Evolutionary conservation across 306 rosid species (phyloP).

Genomic region (Benincasa hispida): DNA sequence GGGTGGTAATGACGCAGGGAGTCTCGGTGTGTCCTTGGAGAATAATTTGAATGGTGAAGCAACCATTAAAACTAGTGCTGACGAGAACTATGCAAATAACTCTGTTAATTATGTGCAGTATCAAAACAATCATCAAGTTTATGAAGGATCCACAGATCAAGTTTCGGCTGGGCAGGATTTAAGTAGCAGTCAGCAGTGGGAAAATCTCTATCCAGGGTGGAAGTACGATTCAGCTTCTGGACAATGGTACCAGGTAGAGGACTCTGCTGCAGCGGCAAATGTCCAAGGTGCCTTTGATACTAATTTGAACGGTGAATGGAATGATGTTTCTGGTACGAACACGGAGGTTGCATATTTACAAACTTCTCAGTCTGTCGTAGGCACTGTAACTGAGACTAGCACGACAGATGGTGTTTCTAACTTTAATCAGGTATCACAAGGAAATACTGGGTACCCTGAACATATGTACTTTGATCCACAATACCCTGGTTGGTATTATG

Average conservation of each 20-base stretch:
- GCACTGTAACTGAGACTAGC: slow-evolving; percentile 44
- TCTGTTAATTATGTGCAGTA: slow-evolving; percentile 23
- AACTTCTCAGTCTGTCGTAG: slow-evolving; percentile 29
- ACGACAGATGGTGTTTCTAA: slow-evolving; percentile 26
- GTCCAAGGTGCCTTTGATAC: slow-evolving; percentile 22
- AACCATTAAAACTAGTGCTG: slow-evolving; percentile 13
- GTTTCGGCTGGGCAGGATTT: slow-evolving; percentile 35
- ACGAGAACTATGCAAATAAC: slow-evolving; percentile 15
- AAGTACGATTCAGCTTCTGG: slow-evolving; percentile 44
- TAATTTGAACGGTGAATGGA: slow-evolving; percentile 23
- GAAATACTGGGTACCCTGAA: slow-evolving; percentile 52
- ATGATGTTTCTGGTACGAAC: slow-evolving; percentile 26
- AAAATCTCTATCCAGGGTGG: slow-evolving; percentile 78
- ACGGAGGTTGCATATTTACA: slow-evolving; percentile 39
- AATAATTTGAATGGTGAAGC: slow-evolving; percentile 17
- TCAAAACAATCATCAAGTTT: slow-evolving; percentile 32
- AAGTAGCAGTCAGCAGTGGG: slow-evolving; percentile 53
- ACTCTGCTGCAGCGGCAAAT: slow-evolving; percentile 13
- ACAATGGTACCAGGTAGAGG: slow-evolving; percentile 72
- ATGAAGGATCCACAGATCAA: slow-evolving; percentile 26
- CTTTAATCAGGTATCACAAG: slow-evolving; percentile 47
- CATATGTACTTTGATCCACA: slow-evolving; percentile 75
- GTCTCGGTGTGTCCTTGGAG: slow-evolving; percentile 11
- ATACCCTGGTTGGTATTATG: slow-evolving; percentile 76
- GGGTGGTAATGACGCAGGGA: slow-evolving; percentile 31